A percentile compares a stretch with the other conserved stretches of the same genome.
These are phyloP conservation scores for Leccinum variicolor DNA, from an alignment of 768 basidiomycete genomes.

Conservation along the genomic window DNA sequence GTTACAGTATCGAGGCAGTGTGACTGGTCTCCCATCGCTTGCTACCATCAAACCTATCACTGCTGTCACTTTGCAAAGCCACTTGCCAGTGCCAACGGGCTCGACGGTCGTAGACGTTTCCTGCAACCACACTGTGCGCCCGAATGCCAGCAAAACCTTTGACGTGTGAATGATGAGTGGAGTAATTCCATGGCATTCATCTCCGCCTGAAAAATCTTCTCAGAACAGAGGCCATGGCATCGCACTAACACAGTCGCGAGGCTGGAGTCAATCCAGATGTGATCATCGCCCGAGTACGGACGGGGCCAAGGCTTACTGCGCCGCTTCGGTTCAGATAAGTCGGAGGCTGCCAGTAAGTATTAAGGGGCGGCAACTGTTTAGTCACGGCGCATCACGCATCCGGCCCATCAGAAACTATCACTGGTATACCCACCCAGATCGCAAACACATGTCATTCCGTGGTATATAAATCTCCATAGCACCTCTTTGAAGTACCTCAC, in stretches of 20 bases:
- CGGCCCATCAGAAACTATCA: neutral
- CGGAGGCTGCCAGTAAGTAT: too few species aligned
- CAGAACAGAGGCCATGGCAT: neutral
- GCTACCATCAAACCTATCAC: too few species aligned
- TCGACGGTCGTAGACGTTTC: neutral
- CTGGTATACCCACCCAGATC: neutral
- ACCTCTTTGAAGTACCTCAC: neutral
- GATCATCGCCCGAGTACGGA: too few species aligned
- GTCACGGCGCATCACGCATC: neutral
- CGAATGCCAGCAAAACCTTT: neutral
- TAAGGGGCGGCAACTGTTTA: neutral
- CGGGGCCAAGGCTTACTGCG: neutral
- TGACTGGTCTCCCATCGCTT: too few species aligned
- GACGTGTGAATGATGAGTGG: neutral
- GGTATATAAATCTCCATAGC: conserved; percentile 1
- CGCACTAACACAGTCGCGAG: too few species aligned
- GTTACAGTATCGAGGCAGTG: neutral
- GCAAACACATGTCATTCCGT: conserved; percentile 9
- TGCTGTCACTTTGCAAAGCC: neutral
- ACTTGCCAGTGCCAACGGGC: too few species aligned
- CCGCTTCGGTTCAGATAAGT: neutral
- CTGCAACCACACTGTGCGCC: neutral
- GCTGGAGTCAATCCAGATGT: too few species aligned
- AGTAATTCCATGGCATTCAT: neutral
- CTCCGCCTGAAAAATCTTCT: neutral